phyloP scores from a whole-genome alignment of 495 filamentous ascomycete genomes.

The Penicillium macrosclerotiorum region DNA sequence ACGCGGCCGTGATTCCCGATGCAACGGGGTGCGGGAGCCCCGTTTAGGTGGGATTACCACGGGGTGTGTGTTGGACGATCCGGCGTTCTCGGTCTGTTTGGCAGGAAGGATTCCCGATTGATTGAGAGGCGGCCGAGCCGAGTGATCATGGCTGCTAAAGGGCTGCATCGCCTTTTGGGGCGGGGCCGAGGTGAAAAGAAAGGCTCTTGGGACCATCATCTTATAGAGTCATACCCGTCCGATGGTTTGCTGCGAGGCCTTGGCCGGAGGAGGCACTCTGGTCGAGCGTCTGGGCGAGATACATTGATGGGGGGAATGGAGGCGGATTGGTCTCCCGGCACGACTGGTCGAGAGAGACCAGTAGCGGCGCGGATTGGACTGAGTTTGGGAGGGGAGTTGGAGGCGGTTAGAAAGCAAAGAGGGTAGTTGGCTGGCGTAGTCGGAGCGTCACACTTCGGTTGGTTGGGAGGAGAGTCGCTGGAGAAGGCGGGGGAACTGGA shows the following conservation, averaged over 20 bases:
- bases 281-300: slow-evolving; percentile 46
- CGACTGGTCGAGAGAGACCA: slow-evolving; percentile 9
- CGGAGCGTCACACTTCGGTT: not conserved
- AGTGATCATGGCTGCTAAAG: slow-evolving; percentile 15
- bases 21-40: slow-evolving; percentile 21
- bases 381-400: slow-evolving; percentile 3
- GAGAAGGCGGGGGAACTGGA: slow-evolving; percentile 1
- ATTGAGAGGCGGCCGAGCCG: slow-evolving; percentile 5
- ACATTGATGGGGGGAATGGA: slow-evolving; percentile 35
- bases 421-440: not conserved
- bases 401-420: slow-evolving; percentile 1
- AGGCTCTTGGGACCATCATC: slow-evolving; percentile 51
- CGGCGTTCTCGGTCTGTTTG: slow-evolving; percentile 4
- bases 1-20: slow-evolving; percentile 19
- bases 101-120: slow-evolving; percentile 15
- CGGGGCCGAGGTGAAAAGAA: slow-evolving; percentile 36
- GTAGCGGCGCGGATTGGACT: slow-evolving; percentile 8
- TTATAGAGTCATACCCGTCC: slow-evolving; percentile 20
- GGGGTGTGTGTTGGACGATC: slow-evolving; percentile 30
- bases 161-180: slow-evolving; percentile 21
- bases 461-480: not conserved
- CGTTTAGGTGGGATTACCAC: slow-evolving; percentile 46
- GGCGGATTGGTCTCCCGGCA: slow-evolving; percentile 13
- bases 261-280: slow-evolving; percentile 49
- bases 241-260: slow-evolving; percentile 8